Base-by-base conservation (phyloP, 176 grass and related monocot species). In the Canna indica region DNA sequence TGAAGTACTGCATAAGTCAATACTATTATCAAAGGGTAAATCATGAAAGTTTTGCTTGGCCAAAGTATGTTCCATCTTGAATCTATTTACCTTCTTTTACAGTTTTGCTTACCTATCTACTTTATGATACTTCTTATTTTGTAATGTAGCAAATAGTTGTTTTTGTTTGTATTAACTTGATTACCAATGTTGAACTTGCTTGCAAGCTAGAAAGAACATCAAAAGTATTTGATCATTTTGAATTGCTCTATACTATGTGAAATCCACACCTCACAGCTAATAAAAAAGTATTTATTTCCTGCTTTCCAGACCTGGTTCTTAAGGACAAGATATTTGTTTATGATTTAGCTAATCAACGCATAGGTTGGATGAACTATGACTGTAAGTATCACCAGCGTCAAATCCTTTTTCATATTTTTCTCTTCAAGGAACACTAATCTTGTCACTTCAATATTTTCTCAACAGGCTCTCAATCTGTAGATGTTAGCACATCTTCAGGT, bases 321-420 rank as follows among this genome's bases (percentile, higher is more conserved):
- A 97, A 97, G 79, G 93, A 97, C 69, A 97, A 97, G 84, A 90
- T 97, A 81, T 81, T 97, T 41, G 93, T 97, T 59, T 97, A 97
- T 62, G 93, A 97, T 76, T 53, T 97, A 77, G 77, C 57, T n/a
- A 97, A 90, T 69, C 79, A 87, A 81, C 81, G 86, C 36, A 90
- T 97, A 57, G 93, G 93, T 73, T 97, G 93, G 93, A 45, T 73
- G 10, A 81, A 90, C 75, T 97, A 97, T 6, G 93, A 97, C 18
- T 97, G 93, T 97, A 84, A 97, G 86, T 78, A 3, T 29, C 26
- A 34, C 29, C 36, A 39, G 42, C 1, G 14, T 42, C 26, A 4
- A 16, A 1, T 8, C 7, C 10, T 2, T 35, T 29, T 20, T 27
- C 7, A 35, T 33, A 67, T 36, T n/a, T 68, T 44, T 2, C 1